A percentile compares a stretch with the other conserved stretches of the same genome.
Conservation (phyloP, 345 rosid genomes). For the Citrus australasica region DNA sequence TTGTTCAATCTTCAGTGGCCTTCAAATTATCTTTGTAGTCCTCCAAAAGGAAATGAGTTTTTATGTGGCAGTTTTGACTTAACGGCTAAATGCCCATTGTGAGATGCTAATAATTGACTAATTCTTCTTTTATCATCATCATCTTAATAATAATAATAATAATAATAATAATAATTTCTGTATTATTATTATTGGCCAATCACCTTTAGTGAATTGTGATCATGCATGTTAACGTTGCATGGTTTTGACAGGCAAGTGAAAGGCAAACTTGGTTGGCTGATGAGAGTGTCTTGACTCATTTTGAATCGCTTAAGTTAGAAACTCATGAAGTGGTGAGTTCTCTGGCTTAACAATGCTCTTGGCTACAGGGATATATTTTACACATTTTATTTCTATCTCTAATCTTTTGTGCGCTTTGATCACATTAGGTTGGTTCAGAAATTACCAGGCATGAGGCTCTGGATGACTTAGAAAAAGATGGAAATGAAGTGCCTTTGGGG, state of each 20-base stretch:
- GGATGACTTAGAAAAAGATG: constrained; percentile 65
- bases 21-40: background rate
- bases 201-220: background rate
- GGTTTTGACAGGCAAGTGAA: constrained; percentile 50
- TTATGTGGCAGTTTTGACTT: background rate
- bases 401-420: constrained; percentile 15
- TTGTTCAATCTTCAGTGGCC: background rate
- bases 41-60: background rate
- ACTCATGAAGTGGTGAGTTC: constrained; percentile 50
- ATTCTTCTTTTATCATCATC: no score
- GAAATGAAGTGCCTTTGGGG: constrained; percentile 72
- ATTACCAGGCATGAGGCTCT: constrained; percentile 37
- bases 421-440: constrained; percentile 49
- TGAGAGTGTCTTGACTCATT: constrained; percentile 64
- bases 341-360: constrained; percentile 13
- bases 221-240: constrained; percentile 12
- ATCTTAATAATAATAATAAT: no score
- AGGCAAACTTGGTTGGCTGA: constrained; percentile 81
- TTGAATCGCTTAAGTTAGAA: constrained; percentile 65
- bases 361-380: constrained; percentile 5
- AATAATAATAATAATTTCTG: background rate
- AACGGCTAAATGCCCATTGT: background rate
- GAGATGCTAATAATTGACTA: background rate
- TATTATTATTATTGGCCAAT: background rate
- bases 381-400: constrained; percentile 1